These are phyloP conservation scores for Tetrahymena borealis DNA, from an alignment of 73 alveolate species.

Conservation along the genomic window DNA sequence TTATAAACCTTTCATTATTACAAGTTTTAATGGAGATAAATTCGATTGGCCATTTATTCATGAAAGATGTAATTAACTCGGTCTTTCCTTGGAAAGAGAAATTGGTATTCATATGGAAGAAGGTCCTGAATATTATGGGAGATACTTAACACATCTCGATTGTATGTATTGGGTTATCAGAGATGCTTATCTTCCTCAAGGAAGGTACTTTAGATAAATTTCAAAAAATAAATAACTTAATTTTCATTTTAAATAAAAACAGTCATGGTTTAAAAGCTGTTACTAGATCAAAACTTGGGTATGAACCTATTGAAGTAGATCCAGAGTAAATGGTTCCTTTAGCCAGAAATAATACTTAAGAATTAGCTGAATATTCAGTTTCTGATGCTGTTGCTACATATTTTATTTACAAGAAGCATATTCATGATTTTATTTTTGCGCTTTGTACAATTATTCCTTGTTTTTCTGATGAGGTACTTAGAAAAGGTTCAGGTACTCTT, in stretches of 20 bases:
- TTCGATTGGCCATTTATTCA: constrained; percentile 98
- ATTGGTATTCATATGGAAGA: constrained; percentile 79
- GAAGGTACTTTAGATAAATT: constrained; percentile 33
- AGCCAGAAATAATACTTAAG: constrained; percentile 94
- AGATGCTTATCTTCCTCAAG: constrained; percentile 98
- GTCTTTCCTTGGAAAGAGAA: constrained; percentile 83
- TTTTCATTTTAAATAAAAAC: background rate
- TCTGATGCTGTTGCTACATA: constrained; percentile 99
- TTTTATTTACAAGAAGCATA: constrained; percentile 92
- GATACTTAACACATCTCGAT: constrained; percentile 94
- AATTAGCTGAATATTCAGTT: constrained; percentile 98
- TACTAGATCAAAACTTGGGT: constrained; percentile 97
- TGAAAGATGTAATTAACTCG: constrained; percentile 64
- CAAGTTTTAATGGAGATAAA: constrained; percentile 98
- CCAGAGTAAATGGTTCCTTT: constrained; percentile 98
- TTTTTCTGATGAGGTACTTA: constrained; percentile 97
- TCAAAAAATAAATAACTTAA: background rate
- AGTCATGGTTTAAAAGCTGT: constrained; percentile 98
- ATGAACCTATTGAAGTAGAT: constrained; percentile 99
- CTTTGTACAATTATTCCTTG: constrained; percentile 98
- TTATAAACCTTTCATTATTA: constrained; percentile 70
- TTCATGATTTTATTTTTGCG: constrained; percentile 99
- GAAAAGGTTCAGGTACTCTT: constrained; percentile 99
- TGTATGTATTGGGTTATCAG: constrained; percentile 99
- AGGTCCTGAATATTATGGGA: constrained; percentile 75